Evolutionary conservation across 2,329 filamentous ascomycete species (phyloP).

Genomic region (Ophiostoma angusticollis): DNA sequence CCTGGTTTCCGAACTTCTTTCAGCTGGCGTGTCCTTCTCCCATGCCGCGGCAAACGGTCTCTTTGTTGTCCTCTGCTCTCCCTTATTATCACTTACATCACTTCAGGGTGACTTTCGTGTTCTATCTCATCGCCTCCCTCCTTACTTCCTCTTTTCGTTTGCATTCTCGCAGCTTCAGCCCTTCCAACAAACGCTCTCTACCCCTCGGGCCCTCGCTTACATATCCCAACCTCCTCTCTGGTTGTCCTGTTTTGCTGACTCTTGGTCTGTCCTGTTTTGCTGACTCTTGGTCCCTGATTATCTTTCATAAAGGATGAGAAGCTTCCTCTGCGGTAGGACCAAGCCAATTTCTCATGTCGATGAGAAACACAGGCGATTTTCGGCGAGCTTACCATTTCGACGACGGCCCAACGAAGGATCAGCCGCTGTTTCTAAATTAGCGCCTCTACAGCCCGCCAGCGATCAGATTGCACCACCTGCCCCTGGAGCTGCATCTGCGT

Average conservation of each 20-base stretch:
- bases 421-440: too few relatives aligned
- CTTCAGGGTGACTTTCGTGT: too few relatives aligned
- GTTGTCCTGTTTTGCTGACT: background rate
- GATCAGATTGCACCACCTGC: too few relatives aligned
- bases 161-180: too few relatives aligned
- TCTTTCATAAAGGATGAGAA: slow-evolving; percentile 1
- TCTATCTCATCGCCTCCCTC: too few relatives aligned
- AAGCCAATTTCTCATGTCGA: background rate
- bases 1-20: background rate
- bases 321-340: slow-evolving; percentile 5
- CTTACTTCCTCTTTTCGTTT: too few relatives aligned
- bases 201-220: too few relatives aligned
- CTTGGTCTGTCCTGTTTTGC: background rate
- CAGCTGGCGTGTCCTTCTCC: too few relatives aligned
- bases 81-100: too few relatives aligned
- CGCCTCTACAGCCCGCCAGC: too few relatives aligned
- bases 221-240: background rate
- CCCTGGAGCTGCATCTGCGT: too few relatives aligned
- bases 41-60: background rate
- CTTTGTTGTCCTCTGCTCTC: background rate
- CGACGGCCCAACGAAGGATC: background rate
- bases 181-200: too few relatives aligned
- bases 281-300: background rate
- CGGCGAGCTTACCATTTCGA: background rate
- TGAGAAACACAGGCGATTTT: slow-evolving; percentile 5